These are phyloP conservation scores for Hippophae gyantsensis DNA, from an alignment of 306 rosid genomes.

Conservation along the genomic window DNA sequence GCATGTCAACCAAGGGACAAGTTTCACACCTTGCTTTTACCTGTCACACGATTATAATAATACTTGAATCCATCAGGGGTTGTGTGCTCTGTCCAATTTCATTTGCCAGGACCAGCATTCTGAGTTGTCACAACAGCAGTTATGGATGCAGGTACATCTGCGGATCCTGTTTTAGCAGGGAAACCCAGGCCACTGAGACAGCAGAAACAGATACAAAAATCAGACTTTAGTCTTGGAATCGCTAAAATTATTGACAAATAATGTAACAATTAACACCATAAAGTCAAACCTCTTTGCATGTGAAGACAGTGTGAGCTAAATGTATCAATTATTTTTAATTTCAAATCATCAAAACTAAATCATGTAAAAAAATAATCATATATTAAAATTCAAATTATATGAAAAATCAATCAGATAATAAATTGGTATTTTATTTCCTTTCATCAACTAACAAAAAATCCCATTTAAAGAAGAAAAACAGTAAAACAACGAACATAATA, in stretches of 20 bases:
- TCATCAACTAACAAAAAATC: too few relatives aligned
- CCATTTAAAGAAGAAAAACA: too few relatives aligned
- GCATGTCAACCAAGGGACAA: too few relatives aligned
- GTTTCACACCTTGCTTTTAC: slow-evolving; percentile 46
- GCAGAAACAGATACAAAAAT: slow-evolving; percentile 21
- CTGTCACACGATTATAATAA: slow-evolving; percentile 68
- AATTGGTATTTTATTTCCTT: too few relatives aligned
- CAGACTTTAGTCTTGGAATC: slow-evolving; percentile 1
- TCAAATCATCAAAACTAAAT: too few relatives aligned
- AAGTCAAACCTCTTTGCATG: neutral
- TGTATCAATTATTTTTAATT: neutral
- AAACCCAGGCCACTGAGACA: slow-evolving; percentile 58
- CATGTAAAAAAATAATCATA: too few relatives aligned
- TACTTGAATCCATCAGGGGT: slow-evolving; percentile 93
- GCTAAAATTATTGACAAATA: slow-evolving; percentile 5
- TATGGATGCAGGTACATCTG: slow-evolving; percentile 50
- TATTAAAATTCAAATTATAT: too few relatives aligned
- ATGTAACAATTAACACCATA: neutral
- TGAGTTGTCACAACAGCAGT: slow-evolving; percentile 35
- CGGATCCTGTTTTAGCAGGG: slow-evolving; percentile 29
- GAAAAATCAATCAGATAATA: too few relatives aligned
- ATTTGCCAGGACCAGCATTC: slow-evolving; percentile 33
- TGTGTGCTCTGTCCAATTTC: slow-evolving; percentile 86
- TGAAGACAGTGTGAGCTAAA: neutral
- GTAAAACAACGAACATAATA: too few relatives aligned